Conservation (phyloP, 495 filamentous ascomycete genomes). For the Penicillium crystallinum region DNA sequence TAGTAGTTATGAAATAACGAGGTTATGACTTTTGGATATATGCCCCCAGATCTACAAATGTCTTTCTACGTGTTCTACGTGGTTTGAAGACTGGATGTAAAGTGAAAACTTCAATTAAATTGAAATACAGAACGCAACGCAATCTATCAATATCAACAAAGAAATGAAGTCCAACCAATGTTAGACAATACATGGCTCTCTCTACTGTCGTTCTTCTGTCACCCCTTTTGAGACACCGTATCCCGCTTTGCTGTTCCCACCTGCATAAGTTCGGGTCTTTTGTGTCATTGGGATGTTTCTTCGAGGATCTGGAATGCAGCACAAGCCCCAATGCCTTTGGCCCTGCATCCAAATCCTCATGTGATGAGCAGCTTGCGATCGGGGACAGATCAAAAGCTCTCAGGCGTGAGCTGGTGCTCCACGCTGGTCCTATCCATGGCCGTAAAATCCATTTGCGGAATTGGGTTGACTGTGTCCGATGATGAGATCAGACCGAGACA, state of each 20-base stretch:
- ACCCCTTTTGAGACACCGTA: constrained; percentile 3
- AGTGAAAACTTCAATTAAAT: not conserved
- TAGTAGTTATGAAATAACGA: constrained; percentile 11
- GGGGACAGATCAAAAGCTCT: not conserved
- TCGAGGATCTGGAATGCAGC: not conserved
- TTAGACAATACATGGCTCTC: not conserved
- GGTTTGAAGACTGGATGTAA: not conserved
- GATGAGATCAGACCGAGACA: not conserved
- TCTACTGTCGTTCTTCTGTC: constrained; percentile 4
- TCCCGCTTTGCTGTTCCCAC: constrained; percentile 1
- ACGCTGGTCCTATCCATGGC: constrained; percentile 6
- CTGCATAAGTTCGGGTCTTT: constrained; percentile 5
- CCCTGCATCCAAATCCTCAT: not conserved
- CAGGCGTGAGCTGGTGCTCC: not conserved
- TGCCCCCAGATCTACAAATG: not conserved
- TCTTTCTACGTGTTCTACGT: not conserved
- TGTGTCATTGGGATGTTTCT: not conserved
- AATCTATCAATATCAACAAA: constrained; percentile 5
- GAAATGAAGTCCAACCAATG: not conserved
- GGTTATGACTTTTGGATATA: constrained; percentile 6
- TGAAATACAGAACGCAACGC: not conserved
- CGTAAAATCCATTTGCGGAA: not conserved
- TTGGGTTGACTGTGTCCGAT: not conserved
- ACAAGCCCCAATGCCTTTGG: not conserved
- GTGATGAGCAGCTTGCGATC: not conserved